A percentile compares a stretch with the other conserved stretches of the same genome.
Evolutionary conservation across 306 rosid species (phyloP).

Genomic region (Rubus parviflorus): DNA sequence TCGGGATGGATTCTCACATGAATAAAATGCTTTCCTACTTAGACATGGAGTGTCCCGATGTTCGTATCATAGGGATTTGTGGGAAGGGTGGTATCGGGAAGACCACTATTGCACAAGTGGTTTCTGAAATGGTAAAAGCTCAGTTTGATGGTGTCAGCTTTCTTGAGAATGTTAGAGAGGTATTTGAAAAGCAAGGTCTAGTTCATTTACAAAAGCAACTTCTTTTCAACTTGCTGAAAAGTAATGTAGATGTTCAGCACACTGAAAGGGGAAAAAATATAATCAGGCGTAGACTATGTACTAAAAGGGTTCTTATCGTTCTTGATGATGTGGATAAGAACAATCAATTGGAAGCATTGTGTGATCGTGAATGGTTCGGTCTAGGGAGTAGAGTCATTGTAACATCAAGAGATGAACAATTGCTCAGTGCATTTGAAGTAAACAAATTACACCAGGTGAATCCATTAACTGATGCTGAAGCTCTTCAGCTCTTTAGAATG

Average conservation of each 20-base stretch:
- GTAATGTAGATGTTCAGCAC: background rate
- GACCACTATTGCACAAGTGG: background rate
- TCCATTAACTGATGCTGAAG: background rate
- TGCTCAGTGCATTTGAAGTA: conserved; percentile 5
- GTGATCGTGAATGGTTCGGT: conserved; percentile 8
- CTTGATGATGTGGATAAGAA: conserved; percentile 22
- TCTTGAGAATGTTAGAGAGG: conserved; percentile 12
- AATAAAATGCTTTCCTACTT: background rate
- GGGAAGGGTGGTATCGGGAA: conserved; percentile 22
- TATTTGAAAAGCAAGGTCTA: background rate
- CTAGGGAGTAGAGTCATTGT: conserved; percentile 17
- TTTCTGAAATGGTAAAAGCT: background rate
- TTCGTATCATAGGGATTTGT: conserved; percentile 5
- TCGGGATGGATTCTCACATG: background rate
- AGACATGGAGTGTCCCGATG: background rate
- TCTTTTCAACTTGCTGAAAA: background rate
- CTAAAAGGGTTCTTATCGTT: conserved; percentile 13
- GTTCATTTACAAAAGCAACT: conserved; percentile 13
- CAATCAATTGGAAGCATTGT: conserved; percentile 8
- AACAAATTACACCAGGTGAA: background rate
- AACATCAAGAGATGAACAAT: conserved; percentile 18
- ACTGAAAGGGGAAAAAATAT: background rate
- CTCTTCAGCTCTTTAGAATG: background rate
- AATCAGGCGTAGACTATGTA: background rate
- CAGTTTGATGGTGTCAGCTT: conserved; percentile 11